Percentiles rank a stretch among this genome's conserved stretches.
These are phyloP conservation scores for Sisymbrium altissimum DNA, from an alignment of 345 rosid species.

Conservation along the genomic window DNA sequence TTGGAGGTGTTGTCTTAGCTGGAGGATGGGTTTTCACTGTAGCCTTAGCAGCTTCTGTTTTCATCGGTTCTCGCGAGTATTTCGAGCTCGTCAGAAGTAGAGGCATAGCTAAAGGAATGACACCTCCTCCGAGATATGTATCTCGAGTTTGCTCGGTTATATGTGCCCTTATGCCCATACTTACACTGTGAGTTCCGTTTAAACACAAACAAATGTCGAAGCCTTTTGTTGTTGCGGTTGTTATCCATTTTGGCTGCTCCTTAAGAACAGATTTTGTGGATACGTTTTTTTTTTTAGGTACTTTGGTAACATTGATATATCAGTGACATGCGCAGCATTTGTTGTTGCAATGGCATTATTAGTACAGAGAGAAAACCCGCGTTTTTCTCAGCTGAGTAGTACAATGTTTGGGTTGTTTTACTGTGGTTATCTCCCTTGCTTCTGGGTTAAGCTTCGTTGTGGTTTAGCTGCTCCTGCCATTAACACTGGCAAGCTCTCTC, in stretches of 20 bases:
- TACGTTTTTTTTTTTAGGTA: too few relatives aligned
- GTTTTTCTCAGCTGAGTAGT: constrained; percentile 90
- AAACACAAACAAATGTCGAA: too few relatives aligned
- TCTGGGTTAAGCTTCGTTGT: constrained; percentile 92
- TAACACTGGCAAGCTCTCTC: constrained; percentile 62
- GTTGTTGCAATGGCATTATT: constrained; percentile 75
- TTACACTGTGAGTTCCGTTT: too few relatives aligned
- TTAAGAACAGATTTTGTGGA: too few relatives aligned
- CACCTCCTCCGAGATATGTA: constrained; percentile 91
- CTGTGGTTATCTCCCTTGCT: constrained; percentile 91
- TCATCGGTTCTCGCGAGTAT: constrained; percentile 74
- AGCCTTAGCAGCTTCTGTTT: constrained; percentile 62
- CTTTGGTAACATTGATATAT: constrained; percentile 77
- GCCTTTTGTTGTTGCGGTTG: too few relatives aligned
- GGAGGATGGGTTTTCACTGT: constrained; percentile 85
- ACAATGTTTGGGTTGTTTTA: constrained; percentile 86
- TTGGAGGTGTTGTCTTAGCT: constrained; percentile 73
- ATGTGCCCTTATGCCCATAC: constrained; percentile 75
- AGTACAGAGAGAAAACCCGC: constrained; percentile 83
- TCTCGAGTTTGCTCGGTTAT: constrained; percentile 83
- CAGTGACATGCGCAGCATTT: constrained; percentile 79
- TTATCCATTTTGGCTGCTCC: too few relatives aligned
- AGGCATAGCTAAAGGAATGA: constrained; percentile 88
- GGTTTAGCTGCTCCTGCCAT: constrained; percentile 78
- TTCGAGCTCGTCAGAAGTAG: constrained; percentile 81